Evolutionary conservation across 495 filamentous ascomycete species (phyloP).

Genomic region (Penicillium herquei): DNA sequence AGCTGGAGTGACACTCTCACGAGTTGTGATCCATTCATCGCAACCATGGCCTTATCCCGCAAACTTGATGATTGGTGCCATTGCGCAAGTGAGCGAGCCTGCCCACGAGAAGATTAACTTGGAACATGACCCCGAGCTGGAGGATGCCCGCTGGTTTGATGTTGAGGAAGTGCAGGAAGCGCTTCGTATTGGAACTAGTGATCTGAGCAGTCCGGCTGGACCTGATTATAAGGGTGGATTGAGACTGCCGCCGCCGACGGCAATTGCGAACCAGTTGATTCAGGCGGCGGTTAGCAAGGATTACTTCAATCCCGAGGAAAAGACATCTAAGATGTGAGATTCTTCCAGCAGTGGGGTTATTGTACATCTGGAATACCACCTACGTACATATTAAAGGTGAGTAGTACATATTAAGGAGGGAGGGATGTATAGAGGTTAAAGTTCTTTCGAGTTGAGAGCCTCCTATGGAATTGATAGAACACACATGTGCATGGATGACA

Average conservation of each 20-base stretch:
- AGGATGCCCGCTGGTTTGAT: conserved; percentile 82
- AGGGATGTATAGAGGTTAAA: background rate
- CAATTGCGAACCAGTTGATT: conserved; percentile 77
- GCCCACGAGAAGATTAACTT: conserved; percentile 77
- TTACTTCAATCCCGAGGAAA: conserved; percentile 36
- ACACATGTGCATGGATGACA: background rate
- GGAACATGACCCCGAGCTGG: conserved; percentile 86
- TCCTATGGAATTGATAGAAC: background rate
- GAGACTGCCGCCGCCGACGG: conserved; percentile 70
- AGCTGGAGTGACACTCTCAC: conserved; percentile 75
- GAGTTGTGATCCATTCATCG: conserved; percentile 87
- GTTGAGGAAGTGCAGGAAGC: conserved; percentile 61
- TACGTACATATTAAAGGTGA: background rate
- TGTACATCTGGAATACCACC: conserved; percentile 1
- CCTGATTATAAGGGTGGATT: conserved; percentile 68
- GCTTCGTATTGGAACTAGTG: conserved; percentile 57
- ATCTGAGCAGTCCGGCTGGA: conserved; percentile 61
- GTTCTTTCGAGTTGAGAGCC: background rate
- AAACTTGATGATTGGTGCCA: conserved; percentile 91
- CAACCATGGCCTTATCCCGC: conserved; percentile 91
- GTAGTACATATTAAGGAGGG: background rate
- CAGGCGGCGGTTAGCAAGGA: conserved; percentile 49
- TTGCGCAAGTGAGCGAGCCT: conserved; percentile 76
- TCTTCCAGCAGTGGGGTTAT: background rate
- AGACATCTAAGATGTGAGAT: conserved; percentile 33